Conservation (phyloP, 805 yeast species). For the Cyberlindnera galapagoensis region DNA sequence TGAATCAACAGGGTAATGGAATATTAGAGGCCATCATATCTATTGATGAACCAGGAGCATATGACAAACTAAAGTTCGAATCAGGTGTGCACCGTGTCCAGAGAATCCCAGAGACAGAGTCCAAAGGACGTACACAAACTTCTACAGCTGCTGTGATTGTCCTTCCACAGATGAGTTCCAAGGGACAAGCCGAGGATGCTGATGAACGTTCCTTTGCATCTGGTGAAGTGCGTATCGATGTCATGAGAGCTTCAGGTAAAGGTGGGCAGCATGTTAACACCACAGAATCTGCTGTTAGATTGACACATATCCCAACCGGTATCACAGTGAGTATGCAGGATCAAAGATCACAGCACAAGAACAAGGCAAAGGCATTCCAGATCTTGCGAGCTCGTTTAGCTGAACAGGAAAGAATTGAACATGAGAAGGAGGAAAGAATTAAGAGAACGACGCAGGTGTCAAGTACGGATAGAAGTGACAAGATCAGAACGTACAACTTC, state of each 20-base stretch:
- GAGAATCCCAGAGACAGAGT: slow-evolving; percentile 87
- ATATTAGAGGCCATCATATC: slow-evolving; percentile 69
- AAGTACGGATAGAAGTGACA: slow-evolving; percentile 86
- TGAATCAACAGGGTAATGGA: slow-evolving; percentile 58
- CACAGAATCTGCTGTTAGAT: slow-evolving; percentile 92
- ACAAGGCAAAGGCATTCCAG: slow-evolving; percentile 86
- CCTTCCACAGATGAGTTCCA: slow-evolving; percentile 68
- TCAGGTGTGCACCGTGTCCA: slow-evolving; percentile 97
- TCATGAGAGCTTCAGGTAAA: slow-evolving; percentile 96
- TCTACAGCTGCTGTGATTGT: slow-evolving; percentile 96
- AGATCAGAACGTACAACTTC: slow-evolving; percentile 87
- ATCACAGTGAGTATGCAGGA: slow-evolving; percentile 87
- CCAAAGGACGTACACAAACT: slow-evolving; percentile 91
- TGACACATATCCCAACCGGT: slow-evolving; percentile 90
- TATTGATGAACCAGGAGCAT: slow-evolving; percentile 73
- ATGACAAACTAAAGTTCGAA: slow-evolving; percentile 67
- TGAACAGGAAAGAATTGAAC: slow-evolving; percentile 63
- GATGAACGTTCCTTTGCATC: slow-evolving; percentile 71
- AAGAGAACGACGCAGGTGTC: slow-evolving; percentile 79
- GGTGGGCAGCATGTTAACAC: slow-evolving; percentile 99
- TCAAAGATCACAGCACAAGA: slow-evolving; percentile 89
- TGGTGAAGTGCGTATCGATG: slow-evolving; percentile 86
- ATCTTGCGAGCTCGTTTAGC: slow-evolving; percentile 80
- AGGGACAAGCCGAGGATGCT: slow-evolving; percentile 38
- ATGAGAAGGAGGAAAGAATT: slow-evolving; percentile 55